These are phyloP conservation scores for Termitomyces bulborhizus DNA, from an alignment of 768 basidiomycete genomes.

Conservation along the genomic window DNA sequence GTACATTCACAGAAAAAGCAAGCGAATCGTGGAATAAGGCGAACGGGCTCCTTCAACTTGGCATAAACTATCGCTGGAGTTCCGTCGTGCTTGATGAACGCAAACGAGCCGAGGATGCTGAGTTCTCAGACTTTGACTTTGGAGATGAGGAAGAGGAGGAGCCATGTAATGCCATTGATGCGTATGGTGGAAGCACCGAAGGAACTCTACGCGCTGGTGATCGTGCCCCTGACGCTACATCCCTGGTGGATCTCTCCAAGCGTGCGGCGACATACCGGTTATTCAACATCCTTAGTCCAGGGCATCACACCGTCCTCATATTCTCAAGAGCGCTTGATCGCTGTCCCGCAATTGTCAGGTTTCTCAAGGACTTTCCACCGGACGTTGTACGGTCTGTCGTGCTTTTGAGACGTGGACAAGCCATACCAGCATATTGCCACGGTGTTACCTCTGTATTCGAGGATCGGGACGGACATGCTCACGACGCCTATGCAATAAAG, in stretches of 20 bases:
- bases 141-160: constrained; percentile 6
- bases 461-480: constrained; percentile 27
- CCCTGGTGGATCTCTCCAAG: constrained; percentile 18
- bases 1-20: constrained; percentile 14
- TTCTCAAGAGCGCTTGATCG: constrained; percentile 22
- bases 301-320: constrained; percentile 35
- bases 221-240: constrained; percentile 37
- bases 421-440: constrained; percentile 20
- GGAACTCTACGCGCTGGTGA: constrained; percentile 32
- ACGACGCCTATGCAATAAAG: constrained; percentile 27
- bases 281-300: constrained; percentile 27
- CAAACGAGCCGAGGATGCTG: constrained; percentile 11
- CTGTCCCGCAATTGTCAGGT: constrained; percentile 12
- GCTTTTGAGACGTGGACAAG: constrained; percentile 19
- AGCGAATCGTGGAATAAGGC: constrained; percentile 15
- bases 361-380: constrained; percentile 14
- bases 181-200: constrained; percentile 19
- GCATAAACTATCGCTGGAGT: constrained; percentile 50
- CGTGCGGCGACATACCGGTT: constrained; percentile 13
- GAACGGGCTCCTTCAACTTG: constrained; percentile 32
- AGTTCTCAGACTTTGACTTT: constrained; percentile 10
- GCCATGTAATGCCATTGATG: constrained; percentile 14
- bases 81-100: constrained; percentile 38
- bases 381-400: constrained; percentile 20
- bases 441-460: constrained; percentile 24